These are phyloP conservation scores for Babesia divergens DNA, from an alignment of 169 alveolate species.

Conservation along the genomic window DNA sequence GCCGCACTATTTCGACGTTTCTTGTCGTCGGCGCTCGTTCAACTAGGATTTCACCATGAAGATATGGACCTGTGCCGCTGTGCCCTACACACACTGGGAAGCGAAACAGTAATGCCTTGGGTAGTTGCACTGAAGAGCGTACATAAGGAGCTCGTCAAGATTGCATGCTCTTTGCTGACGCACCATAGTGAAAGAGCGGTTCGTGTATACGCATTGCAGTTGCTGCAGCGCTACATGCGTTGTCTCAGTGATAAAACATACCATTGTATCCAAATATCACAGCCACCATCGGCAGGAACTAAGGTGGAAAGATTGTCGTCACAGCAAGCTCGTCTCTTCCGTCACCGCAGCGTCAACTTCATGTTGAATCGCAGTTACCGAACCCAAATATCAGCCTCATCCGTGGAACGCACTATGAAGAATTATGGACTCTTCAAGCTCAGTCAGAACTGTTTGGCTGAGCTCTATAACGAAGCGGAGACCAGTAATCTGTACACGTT, in stretches of 20 bases:
- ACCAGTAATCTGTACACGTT: conserved; percentile 14
- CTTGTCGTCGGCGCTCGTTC: conserved; percentile 31
- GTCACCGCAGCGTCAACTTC: conserved; percentile 30
- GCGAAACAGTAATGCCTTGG: conserved; percentile 33
- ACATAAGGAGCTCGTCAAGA: conserved; percentile 26
- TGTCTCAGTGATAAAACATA: conserved; percentile 17
- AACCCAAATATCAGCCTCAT: conserved; percentile 21
- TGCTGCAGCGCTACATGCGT: conserved; percentile 29
- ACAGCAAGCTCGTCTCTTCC: conserved; percentile 3
- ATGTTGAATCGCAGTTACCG: conserved; percentile 39
- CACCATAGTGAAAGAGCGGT: conserved; percentile 19
- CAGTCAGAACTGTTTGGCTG: conserved; percentile 54
- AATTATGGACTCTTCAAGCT: conserved; percentile 47
- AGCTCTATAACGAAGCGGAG: conserved; percentile 25
- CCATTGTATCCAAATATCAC: conserved; percentile 25
- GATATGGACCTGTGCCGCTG: conserved; percentile 35
- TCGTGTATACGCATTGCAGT: conserved; percentile 16
- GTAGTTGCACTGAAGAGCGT: conserved; percentile 13
- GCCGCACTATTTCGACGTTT: conserved; percentile 28
- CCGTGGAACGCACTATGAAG: conserved; percentile 27
- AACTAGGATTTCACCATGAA: conserved; percentile 28
- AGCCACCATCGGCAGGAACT: not conserved
- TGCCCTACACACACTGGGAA: not conserved
- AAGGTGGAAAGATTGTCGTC: conserved; percentile 29
- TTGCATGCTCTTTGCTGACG: conserved; percentile 37